Evolutionary conservation across 345 rosid species (phyloP).

Genomic region (Noccaea bulbosa): DNA sequence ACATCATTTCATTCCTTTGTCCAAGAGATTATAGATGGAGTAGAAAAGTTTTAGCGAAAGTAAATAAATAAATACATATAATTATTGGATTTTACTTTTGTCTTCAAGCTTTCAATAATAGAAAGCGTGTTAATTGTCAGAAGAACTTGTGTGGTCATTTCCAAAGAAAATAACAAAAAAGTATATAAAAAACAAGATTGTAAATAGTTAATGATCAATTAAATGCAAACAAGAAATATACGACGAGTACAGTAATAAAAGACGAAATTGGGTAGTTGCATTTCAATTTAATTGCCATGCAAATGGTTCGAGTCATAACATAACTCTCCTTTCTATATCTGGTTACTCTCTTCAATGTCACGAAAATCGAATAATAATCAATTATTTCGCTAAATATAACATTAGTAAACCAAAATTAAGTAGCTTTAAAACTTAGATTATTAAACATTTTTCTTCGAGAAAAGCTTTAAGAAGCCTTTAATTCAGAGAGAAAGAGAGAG

Average conservation of each 20-base stretch:
- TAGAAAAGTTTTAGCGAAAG: background rate
- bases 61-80: background rate
- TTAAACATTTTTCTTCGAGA: background rate
- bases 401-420: background rate
- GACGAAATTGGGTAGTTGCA: constrained; percentile 23
- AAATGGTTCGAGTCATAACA: constrained; percentile 10
- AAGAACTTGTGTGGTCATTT: constrained; percentile 33
- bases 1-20: background rate
- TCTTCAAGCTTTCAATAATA: background rate
- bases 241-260: constrained; percentile 5
- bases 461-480: constrained; percentile 14
- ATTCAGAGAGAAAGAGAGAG: background rate
- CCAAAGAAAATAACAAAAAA: constrained; percentile 16
- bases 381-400: background rate
- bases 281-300: constrained; percentile 5
- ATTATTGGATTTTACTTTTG: constrained; percentile 3
- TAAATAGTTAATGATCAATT: background rate
- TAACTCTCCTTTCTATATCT: constrained; percentile 28
- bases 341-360: constrained; percentile 22
- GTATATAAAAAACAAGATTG: background rate
- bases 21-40: background rate
- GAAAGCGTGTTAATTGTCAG: constrained; percentile 12
- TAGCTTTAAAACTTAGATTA: background rate
- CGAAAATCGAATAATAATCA: background rate
- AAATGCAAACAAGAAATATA: background rate